Evolutionary conservation across 148 eudicot species (phyloP).

Genomic region (Pharnaceum exiguum): DNA sequence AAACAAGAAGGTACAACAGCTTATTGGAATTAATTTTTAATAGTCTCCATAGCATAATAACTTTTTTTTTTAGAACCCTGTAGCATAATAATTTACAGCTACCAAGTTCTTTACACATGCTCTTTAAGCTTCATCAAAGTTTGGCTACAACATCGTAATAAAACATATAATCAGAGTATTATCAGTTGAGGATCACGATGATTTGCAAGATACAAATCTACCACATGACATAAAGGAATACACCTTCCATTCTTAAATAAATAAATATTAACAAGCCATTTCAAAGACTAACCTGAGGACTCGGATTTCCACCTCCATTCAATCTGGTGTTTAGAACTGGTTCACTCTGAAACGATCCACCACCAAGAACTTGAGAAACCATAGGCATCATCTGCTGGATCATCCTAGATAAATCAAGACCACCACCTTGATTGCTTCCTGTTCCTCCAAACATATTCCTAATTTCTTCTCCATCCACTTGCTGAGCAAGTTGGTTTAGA

Average conservation of each 20-base stretch:
- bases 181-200: no score
- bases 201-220: not conserved
- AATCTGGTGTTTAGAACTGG: slow-evolving; percentile 8
- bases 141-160: no score
- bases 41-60: no score
- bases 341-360: slow-evolving; percentile 35
- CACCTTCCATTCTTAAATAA: not conserved
- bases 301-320: slow-evolving; percentile 21
- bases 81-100: no score
- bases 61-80: no score
- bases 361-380: slow-evolving; percentile 84
- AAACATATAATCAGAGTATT: no score
- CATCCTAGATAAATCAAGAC: slow-evolving; percentile 77
- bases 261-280: no score
- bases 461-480: slow-evolving; percentile 55
- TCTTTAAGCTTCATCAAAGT: no score
- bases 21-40: no score
- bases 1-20: no score
- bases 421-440: slow-evolving; percentile 56
- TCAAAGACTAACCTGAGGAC: slow-evolving; percentile 43
- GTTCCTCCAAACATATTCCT: slow-evolving; percentile 57
- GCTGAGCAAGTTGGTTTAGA: slow-evolving; percentile 87
- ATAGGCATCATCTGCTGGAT: slow-evolving; percentile 98
- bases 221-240: not conserved
- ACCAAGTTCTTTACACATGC: no score